Percentiles rank a stretch among this genome's conserved stretches.
Evolutionary conservation across 1,284 basidiomycete genomes (phyloP).

Genomic region (Malassezia cuniculi): DNA sequence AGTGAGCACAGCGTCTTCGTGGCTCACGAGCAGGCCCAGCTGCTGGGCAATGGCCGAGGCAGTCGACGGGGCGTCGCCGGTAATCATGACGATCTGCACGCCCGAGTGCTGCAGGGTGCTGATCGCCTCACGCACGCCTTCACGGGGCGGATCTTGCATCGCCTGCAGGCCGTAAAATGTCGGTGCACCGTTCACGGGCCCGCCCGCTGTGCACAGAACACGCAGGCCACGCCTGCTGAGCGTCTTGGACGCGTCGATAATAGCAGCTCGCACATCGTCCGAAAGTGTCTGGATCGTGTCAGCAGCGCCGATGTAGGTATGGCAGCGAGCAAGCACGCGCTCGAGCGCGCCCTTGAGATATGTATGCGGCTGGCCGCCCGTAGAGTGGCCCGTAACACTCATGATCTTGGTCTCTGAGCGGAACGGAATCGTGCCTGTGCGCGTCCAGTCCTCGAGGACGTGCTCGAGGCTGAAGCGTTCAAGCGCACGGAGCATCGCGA

Average conservation of each 20-base stretch:
- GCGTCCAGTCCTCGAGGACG: slow-evolving; percentile 58
- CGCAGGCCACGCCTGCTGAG: slow-evolving; percentile 66
- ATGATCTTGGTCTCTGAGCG: slow-evolving; percentile 85
- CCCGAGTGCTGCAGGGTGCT: slow-evolving; percentile 65
- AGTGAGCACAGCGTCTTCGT: slow-evolving; percentile 52
- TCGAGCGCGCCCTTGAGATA: slow-evolving; percentile 91
- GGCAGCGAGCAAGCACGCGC: slow-evolving; percentile 68
- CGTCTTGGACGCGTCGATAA: slow-evolving; percentile 58
- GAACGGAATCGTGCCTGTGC: slow-evolving; percentile 71
- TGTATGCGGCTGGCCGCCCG: background rate
- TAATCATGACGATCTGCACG: slow-evolving; percentile 95
- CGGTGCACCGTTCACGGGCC: slow-evolving; percentile 43
- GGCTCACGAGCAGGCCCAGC: slow-evolving; percentile 56
- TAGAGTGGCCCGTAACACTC: slow-evolving; percentile 62
- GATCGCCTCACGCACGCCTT: slow-evolving; percentile 81
- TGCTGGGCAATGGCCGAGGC: slow-evolving; percentile 75
- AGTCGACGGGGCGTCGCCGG: slow-evolving; percentile 83
- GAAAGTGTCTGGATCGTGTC: slow-evolving; percentile 68
- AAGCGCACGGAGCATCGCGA: slow-evolving; percentile 76
- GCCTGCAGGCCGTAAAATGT: slow-evolving; percentile 85
- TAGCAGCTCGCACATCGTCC: slow-evolving; percentile 54
- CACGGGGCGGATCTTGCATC: slow-evolving; percentile 87
- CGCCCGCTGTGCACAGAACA: slow-evolving; percentile 80
- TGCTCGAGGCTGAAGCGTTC: slow-evolving; percentile 59
- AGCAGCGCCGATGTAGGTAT: slow-evolving; percentile 73